Evolutionary conservation across 2,329 filamentous ascomycete genomes (phyloP), one percentile per base, ranked within the genome.

Genomic region (Trichoderma sp.): DNA sequence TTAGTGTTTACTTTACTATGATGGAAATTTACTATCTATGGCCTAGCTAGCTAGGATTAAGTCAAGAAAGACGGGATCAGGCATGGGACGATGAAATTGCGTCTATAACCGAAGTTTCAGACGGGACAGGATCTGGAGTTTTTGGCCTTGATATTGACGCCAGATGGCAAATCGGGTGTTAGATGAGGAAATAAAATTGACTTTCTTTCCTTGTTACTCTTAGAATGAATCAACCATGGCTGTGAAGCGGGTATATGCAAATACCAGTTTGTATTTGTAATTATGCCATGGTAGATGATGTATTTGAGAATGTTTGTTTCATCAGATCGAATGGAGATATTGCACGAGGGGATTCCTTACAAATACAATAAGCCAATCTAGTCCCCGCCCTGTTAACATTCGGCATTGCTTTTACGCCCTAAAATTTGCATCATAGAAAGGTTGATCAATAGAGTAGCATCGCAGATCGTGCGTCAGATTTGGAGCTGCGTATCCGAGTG

Each of bases 121-220:
- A 70, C 59, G 53, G 68, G 61, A 63, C 47, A 60, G 68, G 61
- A 67, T 53, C 43, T 67, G 68, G 68, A 67, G 68, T 70, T 70
- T 59, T 67, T 52, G 53, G 68, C 62, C 68, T 62, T 69, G 67
- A 52, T 65, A 56, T 65, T 37, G 31, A 58, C 52, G 27, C 67
- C 68, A 70, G 61, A 60, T 40, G 56, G 40, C 37, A 55, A 49
- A 37, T 24, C 19, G 31, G 40, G 33, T 55, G 57, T 55, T 69
- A 69, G 68, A 67, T 21, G 62, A 70, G 43, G 29, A 60, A 62
- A 49, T 65, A 58, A 59, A 49, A 60, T 31, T 56, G 40, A 49
- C 33, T 63, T 69, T 43, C 24, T 68, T 53, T 59, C 19, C 19
- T 37, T 52, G 37, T 67, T 52, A 33, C 40, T 11, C n/a, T 49